A percentile compares a stretch with the other conserved stretches of the same genome.
Conservation (phyloP, 2,329 filamentous ascomycete genomes). For the Periconia sp. region DNA sequence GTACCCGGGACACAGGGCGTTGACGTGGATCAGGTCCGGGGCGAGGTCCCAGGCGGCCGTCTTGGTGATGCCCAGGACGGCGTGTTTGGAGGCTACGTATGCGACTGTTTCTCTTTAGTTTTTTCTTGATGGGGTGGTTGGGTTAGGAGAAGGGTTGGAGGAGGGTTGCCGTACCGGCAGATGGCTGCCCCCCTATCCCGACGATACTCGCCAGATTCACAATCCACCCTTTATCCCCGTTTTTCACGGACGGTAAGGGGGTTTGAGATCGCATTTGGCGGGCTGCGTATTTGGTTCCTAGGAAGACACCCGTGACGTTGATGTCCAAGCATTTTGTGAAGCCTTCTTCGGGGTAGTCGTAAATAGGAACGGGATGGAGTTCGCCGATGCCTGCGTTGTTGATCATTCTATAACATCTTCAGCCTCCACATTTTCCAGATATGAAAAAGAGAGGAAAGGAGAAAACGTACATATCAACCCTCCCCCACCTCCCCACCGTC, state of each 20-base stretch:
- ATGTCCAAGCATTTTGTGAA: conserved; percentile 49
- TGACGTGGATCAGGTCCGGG: conserved; percentile 52
- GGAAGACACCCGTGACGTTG: conserved; percentile 45
- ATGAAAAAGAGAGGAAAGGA: not conserved
- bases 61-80: conserved; percentile 53
- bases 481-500: conserved; percentile 49
- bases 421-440: not conserved
- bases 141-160: not conserved
- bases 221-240: conserved; percentile 52
- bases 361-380: conserved; percentile 41
- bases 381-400: conserved; percentile 51
- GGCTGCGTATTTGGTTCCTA: conserved; percentile 50
- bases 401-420: conserved; percentile 26
- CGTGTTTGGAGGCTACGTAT: conserved; percentile 55
- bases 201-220: conserved; percentile 58
- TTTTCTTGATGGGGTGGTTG: not conserved
- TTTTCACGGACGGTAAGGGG: conserved; percentile 17
- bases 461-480: conserved; percentile 49
- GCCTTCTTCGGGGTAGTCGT: conserved; percentile 48
- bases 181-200: conserved; percentile 44
- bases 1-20: conserved; percentile 58
- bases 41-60: conserved; percentile 55
- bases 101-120: conserved; percentile 10
- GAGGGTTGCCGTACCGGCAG: conserved; percentile 22
- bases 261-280: conserved; percentile 55